Evolutionary conservation across 2,329 filamentous ascomycete genomes (phyloP).

Genomic region (Fusarium austroafricanum): DNA sequence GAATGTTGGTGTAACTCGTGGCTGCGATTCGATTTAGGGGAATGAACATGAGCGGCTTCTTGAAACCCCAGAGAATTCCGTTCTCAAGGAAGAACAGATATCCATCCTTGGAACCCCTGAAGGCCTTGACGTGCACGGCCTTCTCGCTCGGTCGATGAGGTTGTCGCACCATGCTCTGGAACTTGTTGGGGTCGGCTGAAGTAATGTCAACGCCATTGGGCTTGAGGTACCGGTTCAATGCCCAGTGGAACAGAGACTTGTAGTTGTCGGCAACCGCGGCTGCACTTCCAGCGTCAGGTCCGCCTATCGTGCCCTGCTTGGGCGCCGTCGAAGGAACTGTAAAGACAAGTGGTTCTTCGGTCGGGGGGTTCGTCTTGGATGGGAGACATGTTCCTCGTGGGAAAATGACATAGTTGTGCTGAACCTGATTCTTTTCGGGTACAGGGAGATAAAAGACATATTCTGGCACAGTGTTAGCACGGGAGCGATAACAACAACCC

Average conservation of each 20-base stretch:
- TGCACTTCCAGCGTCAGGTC: slow-evolving; percentile 62
- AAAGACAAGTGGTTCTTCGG: slow-evolving; percentile 71
- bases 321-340: slow-evolving; percentile 70
- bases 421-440: slow-evolving; percentile 72
- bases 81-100: slow-evolving; percentile 74
- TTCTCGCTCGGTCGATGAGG: slow-evolving; percentile 70
- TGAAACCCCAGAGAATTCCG: slow-evolving; percentile 77
- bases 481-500: not conserved
- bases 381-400: slow-evolving; percentile 66
- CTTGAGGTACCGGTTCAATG: slow-evolving; percentile 64
- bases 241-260: slow-evolving; percentile 70
- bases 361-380: slow-evolving; percentile 57
- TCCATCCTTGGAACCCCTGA: slow-evolving; percentile 75
- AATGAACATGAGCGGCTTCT: slow-evolving; percentile 75
- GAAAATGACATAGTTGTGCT: slow-evolving; percentile 74
- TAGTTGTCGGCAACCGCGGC: slow-evolving; percentile 69
- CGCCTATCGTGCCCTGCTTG: slow-evolving; percentile 68
- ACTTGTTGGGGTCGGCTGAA: slow-evolving; percentile 65
- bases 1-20: slow-evolving; percentile 74
- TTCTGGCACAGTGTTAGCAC: slow-evolving; percentile 55
- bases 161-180: slow-evolving; percentile 68
- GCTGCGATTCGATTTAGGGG: slow-evolving; percentile 70
- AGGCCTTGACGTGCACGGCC: slow-evolving; percentile 74
- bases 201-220: slow-evolving; percentile 62
- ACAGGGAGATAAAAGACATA: slow-evolving; percentile 73